These are phyloP conservation scores for Ophiocordyceps australis DNA, from an alignment of 2,329 filamentous ascomycete species.

Conservation along the genomic window DNA sequence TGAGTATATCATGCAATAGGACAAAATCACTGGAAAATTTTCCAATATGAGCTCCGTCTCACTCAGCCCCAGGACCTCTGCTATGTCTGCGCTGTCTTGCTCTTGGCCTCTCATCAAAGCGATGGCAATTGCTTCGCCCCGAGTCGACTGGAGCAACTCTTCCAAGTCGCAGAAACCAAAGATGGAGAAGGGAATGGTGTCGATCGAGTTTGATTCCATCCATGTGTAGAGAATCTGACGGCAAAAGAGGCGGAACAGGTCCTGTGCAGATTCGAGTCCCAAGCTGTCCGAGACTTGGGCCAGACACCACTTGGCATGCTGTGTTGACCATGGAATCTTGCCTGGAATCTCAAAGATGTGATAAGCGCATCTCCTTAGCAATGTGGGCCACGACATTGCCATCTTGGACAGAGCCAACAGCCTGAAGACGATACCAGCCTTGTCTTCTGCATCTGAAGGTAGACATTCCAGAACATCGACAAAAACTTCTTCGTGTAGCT, in stretches of 20 bases:
- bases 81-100: constrained; percentile 40
- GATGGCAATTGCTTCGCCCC: constrained; percentile 63
- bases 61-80: constrained; percentile 32
- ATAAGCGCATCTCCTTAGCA: constrained; percentile 76
- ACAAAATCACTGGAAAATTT: constrained; percentile 62
- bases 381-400: constrained; percentile 68
- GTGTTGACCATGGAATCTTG: constrained; percentile 42
- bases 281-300: constrained; percentile 46
- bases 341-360: constrained; percentile 86
- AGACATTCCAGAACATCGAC: constrained; percentile 66
- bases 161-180: constrained; percentile 59
- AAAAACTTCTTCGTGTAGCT: constrained; percentile 68
- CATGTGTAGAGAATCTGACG: constrained; percentile 85
- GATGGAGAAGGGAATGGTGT: constrained; percentile 65
- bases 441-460: constrained; percentile 51
- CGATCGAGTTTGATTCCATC: constrained; percentile 49
- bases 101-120: constrained; percentile 67
- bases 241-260: constrained; percentile 69
- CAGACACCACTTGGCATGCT: constrained; percentile 60
- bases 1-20: constrained; percentile 61
- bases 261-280: constrained; percentile 42
- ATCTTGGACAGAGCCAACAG: constrained; percentile 59
- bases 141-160: constrained; percentile 51
- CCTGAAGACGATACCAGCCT: constrained; percentile 73
- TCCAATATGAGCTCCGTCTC: constrained; percentile 39